Base-by-base conservation (phyloP, 108 stramenopile species). In the Cyclostephanos tholiformis region DNA sequence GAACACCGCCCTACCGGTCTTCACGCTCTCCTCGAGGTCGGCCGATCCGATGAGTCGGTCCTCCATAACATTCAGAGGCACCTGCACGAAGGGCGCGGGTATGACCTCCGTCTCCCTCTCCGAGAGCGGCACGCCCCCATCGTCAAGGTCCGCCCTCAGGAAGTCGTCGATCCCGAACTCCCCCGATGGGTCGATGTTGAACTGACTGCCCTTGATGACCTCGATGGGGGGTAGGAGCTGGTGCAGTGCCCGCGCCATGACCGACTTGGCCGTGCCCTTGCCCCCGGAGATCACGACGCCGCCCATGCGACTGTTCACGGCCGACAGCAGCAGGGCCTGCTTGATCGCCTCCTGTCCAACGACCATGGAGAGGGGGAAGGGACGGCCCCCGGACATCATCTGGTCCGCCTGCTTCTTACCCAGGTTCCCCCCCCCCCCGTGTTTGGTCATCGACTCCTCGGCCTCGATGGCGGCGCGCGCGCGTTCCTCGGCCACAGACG, bases 1-100 rank as follows among this genome's bases (percentile, higher is more conserved):
- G 78, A 98, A 98, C 8, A 97, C 95, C 35, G 92, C 90, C 77
- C 91, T 93, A 62, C 98, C 98, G 35, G 85, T 72, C 84, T 94
- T 89, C 38, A 97, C 91, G 63, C 84, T 87, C 71, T 97, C 91
- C 82, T 98, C 97, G 44, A 97, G 82, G 64, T 98, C 97, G 19
- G 95, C 95, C 59, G 93, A 90, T 52, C 98, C 98, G 58, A 96
- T 84, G 53, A 97, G 89, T 74, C 96, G 88, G 84, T 97, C 98
- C 68, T 98, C 98, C 96, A 97, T 97, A 8, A 97, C 98, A 70
- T 96, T 96, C 60, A 98, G 70, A 0, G 98, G 98, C 17, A 98
- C 91, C 74, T 98, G 97, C 0, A 98, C 98, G 63, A 98, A 97
- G 1, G 98, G 98, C 9, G 90, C 80, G 4, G 67, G 69, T 48